Conservation (phyloP, 2,329 filamentous ascomycete genomes). For the Monilinia aucupariae region DNA sequence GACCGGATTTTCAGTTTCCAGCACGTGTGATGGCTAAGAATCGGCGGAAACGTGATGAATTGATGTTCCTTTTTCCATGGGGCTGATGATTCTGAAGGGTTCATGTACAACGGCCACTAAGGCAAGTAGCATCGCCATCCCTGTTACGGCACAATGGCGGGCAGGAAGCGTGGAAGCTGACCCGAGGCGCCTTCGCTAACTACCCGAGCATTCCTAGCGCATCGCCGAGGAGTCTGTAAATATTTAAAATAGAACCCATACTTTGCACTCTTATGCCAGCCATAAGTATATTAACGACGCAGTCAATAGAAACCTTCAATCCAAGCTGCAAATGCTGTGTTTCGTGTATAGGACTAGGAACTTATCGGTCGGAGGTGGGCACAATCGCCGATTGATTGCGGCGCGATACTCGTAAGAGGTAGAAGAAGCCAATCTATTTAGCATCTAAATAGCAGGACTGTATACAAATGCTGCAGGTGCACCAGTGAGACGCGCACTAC, state of each 20-base stretch:
- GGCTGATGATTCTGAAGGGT: background rate
- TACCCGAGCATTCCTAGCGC: slow-evolving; percentile 2
- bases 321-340: background rate
- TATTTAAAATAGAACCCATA: background rate
- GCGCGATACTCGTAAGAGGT: background rate
- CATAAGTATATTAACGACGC: background rate
- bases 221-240: background rate
- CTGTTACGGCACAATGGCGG: background rate
- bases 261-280: background rate
- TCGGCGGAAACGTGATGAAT: background rate
- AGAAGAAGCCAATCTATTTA: background rate
- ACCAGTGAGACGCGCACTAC: background rate
- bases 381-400: slow-evolving; percentile 2
- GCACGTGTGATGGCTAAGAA: background rate
- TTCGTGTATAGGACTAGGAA: background rate
- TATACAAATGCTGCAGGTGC: background rate
- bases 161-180: slow-evolving; percentile 13
- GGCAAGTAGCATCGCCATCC: slow-evolving; percentile 1
- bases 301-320: background rate
- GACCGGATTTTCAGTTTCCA: background rate
- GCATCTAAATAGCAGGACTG: background rate
- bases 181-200: slow-evolving; percentile 2
- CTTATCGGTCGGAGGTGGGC: background rate
- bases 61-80: background rate
- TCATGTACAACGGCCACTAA: slow-evolving; percentile 7